These are phyloP conservation scores for Xylariaceae sp. DNA, from an alignment of 2,329 filamentous ascomycete species.

Conservation along the genomic window DNA sequence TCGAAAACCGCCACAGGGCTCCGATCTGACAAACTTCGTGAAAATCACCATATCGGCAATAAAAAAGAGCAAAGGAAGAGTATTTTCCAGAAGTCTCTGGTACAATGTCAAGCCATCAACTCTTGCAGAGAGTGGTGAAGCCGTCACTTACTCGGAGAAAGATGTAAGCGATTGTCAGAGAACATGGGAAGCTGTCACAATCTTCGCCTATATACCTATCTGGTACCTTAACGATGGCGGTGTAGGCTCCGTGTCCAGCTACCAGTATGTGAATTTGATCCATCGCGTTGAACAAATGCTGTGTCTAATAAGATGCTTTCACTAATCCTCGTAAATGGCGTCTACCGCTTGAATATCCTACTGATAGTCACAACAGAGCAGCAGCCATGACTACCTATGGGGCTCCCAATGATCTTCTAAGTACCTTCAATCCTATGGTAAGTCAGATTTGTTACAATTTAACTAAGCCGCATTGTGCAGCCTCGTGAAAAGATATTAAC, in stretches of 20 bases:
- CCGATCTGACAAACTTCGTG: neutral
- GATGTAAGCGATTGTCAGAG: neutral
- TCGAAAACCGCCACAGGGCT: neutral
- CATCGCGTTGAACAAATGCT: too few species aligned
- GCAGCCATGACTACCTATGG: neutral
- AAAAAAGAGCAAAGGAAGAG: neutral
- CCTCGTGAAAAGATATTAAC: too few species aligned
- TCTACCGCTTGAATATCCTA: too few species aligned
- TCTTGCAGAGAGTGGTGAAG: neutral
- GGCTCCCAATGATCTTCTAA: neutral
- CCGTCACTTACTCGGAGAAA: neutral
- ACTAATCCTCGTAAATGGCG: too few species aligned
- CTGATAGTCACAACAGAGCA: neutral
- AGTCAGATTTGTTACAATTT: too few species aligned
- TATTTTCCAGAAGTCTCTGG: neutral
- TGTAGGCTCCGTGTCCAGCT: neutral
- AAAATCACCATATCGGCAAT: neutral
- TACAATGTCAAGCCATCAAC: neutral
- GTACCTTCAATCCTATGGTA: neutral
- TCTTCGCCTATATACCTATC: neutral
- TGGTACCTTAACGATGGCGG: neutral
- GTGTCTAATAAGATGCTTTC: conserved; percentile 21
- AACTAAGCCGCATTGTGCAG: too few species aligned
- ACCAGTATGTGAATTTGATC: neutral
- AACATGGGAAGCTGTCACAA: neutral